phyloP scores from a whole-genome alignment of 2,329 filamentous ascomycete genomes.

The Trichocomaceae sp. region DNA sequence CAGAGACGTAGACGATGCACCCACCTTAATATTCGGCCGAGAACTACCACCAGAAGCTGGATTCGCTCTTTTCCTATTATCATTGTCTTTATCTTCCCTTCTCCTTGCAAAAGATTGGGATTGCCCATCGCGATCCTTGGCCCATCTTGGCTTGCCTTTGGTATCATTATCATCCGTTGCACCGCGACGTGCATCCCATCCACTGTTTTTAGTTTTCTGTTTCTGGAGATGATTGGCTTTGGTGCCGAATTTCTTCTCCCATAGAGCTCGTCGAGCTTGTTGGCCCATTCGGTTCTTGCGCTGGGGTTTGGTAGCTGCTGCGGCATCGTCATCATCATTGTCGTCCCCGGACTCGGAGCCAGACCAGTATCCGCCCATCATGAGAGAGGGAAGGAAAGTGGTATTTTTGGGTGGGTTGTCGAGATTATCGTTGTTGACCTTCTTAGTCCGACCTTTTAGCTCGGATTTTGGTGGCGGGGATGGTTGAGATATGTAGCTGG shows the following conservation, averaged over 20 bases:
- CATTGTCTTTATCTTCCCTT: conserved; percentile 15
- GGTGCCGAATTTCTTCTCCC: conserved; percentile 56
- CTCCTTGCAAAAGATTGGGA: conserved; percentile 10
- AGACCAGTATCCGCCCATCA: conserved; percentile 58
- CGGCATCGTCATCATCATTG: conserved; percentile 44
- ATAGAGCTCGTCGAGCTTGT: conserved; percentile 53
- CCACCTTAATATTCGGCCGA: conserved; percentile 2
- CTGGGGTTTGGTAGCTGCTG: conserved; percentile 33
- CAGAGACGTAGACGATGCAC: conserved; percentile 39
- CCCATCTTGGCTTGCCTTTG: conserved; percentile 18
- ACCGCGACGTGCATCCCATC: conserved; percentile 55
- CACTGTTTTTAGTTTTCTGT: conserved; percentile 41
- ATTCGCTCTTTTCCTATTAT: conserved; percentile 17
- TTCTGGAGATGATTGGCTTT: conserved; percentile 52
- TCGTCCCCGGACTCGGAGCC: conserved; percentile 46
- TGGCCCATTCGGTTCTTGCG: conserved; percentile 59
- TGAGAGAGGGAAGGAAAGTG: conserved; percentile 55
- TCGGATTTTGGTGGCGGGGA: conserved; percentile 23
- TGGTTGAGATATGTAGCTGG: conserved; percentile 13
- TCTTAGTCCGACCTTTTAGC: conserved; percentile 17
- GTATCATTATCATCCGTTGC: conserved; percentile 36
- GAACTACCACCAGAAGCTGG: neutral
- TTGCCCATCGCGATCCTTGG: conserved; percentile 14
- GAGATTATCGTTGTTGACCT: neutral
- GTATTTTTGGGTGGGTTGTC: conserved; percentile 33